Base-by-base conservation (phyloP, 2,329 filamentous ascomycete species). In the Diaporthe ilicicola region DNA sequence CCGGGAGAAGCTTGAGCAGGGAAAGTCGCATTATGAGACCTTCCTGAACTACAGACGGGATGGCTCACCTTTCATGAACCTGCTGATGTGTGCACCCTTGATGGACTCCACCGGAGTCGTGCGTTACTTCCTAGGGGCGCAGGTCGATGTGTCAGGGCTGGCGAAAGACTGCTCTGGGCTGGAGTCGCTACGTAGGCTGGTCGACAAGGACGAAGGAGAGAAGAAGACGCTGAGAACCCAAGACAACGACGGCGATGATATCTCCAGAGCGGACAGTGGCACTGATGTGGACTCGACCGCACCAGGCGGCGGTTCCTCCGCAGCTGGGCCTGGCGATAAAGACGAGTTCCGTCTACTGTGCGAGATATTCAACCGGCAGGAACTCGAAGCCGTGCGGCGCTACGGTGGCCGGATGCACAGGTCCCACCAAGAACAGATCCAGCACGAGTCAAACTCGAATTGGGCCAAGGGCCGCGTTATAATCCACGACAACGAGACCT, bases 21-120 rank as follows among this genome's bases (percentile, higher is more conserved):
- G 91, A n/a, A 86, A 88, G 74, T 92, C 94, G 75, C 89, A 91
- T 74, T 92, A 87, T 67, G 93, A 95, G 76, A 89, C 93, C 0
- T 90, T 95, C 69, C 81, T 95, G 46, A 95, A 95, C 78, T 95
- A 93, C 76, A 88, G 92, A 39, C 88, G 92, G n/a, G 92, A 94
- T 75, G 92, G 92, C 0, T 92, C 91, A 0, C 91, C 91, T 0
- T 94, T 94, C 76, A 91, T 94, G 86, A 94, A 94, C 73, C 84
- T 94, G 2, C 84, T 94, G 29, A 93, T 93, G 89, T 87, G 89
- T n/a, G 90, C 92, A 1, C 92, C 92, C 0, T 82, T 94, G 0
- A 88, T 90, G 74, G 92, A 94, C 76, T 91, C 88, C 54, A 86
- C 88, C 22, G 92, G 92, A 2, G 84, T 84, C 0, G 85, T 92